These are phyloP conservation scores for Aspergillus diversus DNA, from an alignment of 495 filamentous ascomycete genomes.

Conservation along the genomic window DNA sequence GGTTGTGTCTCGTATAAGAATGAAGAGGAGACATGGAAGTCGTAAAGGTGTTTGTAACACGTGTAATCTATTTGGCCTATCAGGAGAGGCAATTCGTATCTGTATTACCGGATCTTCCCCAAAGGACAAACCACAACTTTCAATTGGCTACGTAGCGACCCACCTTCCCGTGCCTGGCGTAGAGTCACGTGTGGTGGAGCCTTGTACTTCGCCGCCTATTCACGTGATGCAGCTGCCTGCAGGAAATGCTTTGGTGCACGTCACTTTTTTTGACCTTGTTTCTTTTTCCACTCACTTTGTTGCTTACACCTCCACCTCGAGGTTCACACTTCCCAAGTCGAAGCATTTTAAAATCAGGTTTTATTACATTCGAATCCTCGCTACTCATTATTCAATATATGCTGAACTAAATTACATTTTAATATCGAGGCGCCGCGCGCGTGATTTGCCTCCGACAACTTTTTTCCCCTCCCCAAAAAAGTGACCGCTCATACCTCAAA, in stretches of 20 bases:
- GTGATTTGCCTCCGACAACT: slow-evolving; percentile 20
- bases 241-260: slow-evolving; percentile 34
- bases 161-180: slow-evolving; percentile 15
- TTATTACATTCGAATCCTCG: slow-evolving; percentile 7
- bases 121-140: slow-evolving; percentile 44
- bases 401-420: slow-evolving; percentile 24
- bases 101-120: slow-evolving; percentile 27
- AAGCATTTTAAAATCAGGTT: neutral
- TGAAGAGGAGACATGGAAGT: neutral
- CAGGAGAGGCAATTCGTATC: slow-evolving; percentile 15
- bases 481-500: neutral
- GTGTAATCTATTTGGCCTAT: slow-evolving; percentile 16
- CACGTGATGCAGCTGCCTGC: slow-evolving; percentile 31
- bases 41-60: neutral
- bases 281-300: slow-evolving; percentile 9
- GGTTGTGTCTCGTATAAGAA: neutral
- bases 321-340: neutral
- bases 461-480: slow-evolving; percentile 11
- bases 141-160: slow-evolving; percentile 34
- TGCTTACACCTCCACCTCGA: neutral
- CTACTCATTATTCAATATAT: slow-evolving; percentile 23
- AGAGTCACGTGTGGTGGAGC: slow-evolving; percentile 22
- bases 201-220: slow-evolving; percentile 4
- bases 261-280: slow-evolving; percentile 34
- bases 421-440: slow-evolving; percentile 36